Base-by-base conservation (phyloP, 1,284 basidiomycete species). In the Boletus semigastroideus region DNA sequence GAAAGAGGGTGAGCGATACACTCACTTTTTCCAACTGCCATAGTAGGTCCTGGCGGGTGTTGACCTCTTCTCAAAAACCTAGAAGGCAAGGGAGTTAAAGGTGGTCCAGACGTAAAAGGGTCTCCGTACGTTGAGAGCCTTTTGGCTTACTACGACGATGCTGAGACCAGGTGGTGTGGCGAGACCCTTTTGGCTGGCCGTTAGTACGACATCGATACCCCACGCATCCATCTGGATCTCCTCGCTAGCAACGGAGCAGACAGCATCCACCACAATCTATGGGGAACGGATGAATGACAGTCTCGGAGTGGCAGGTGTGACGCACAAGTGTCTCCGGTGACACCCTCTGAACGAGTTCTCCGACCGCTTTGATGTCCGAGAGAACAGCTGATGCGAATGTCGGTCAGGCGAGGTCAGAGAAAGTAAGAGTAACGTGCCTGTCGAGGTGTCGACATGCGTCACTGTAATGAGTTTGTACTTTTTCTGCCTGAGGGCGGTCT, bases 221-320 rank as follows among this genome's bases (percentile, higher is more conserved):
- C 96, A 99, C 16, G 84, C 87, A 62, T 98, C 96, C 78, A 98
- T 88, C 51, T 80, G 84, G 63, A 99, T 96, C 72, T 98, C 94
- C 71, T 99, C 96, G 60, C 90, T 94, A 0, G 91, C 96, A 13
- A 98, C 94, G 8, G 94, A 88, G 75, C 97, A 99, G 28, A 99
- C 97, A 39, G 86, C 93, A 68, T 99, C 96, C 52, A 96, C 77
- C 19, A 93, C 78, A 49, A 98, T 75, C 85, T 82, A 42, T 12
- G 10, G n/a, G 45, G 36, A 46, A 36, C 17, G 42, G 30, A 50
- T 55, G 20, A 36, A 13, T 34, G 30, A n/a, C 7, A 27, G 42
- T 20, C 45, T 41, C 17, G 10, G 16, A 41, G 16, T 4, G 33
- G 28, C 19, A 54, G 51, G 50, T 54, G 4, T 3, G 43, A 51